Evolutionary conservation across 2,329 filamentous ascomycete genomes (phyloP), one percentile per base, ranked within the genome.

Genomic region (Beauveria rudraprayagi): DNA sequence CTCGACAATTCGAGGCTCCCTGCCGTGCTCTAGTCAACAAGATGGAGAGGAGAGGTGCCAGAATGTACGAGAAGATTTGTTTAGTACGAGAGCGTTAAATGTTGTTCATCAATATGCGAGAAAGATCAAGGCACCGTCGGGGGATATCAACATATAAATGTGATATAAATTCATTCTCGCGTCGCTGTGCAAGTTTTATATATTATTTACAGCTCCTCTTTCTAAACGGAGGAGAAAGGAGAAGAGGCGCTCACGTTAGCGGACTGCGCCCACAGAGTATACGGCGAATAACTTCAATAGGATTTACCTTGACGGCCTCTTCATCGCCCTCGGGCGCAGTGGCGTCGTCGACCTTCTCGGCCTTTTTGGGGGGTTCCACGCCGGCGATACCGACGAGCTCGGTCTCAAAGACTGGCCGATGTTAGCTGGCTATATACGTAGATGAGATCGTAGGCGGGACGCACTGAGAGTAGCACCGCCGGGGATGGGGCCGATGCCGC

Each of bases 341-440:
- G 28, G 50, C 50, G 28, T 52, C 50, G 17, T 37, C 30, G 47
- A 19, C 54, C 41, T 56, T 24, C 9, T 44, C 56, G 37, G 3
- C 56, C 26, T 43, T 44, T 30, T 53, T 53, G 41, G 57, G 57
- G 22, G 57, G 22, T 22, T 60, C 71, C 30, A 93, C 89, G 34
- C 92, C 92, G 17, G 86, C 80, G 70, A 97, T 97, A 61, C 83
- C 87, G 69, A 97, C 80, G 66, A 97, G 79, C 77, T 96, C 91
- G 51, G 92, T 96, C 79, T 96, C 91, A 71, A 97, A 97, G 58
- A 97, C 85, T 89, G 68, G 51, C 57, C 46, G 48, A 56, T 47
- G 61, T 69, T 61, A 66, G 65, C 54, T 55, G 62, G 43, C 28
- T 55, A 46, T 61, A 28, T 41, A n/a, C 43, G 54, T 22, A 52